Conservation (phyloP, 257 asterid species). For the Nicotiana knightiana region DNA sequence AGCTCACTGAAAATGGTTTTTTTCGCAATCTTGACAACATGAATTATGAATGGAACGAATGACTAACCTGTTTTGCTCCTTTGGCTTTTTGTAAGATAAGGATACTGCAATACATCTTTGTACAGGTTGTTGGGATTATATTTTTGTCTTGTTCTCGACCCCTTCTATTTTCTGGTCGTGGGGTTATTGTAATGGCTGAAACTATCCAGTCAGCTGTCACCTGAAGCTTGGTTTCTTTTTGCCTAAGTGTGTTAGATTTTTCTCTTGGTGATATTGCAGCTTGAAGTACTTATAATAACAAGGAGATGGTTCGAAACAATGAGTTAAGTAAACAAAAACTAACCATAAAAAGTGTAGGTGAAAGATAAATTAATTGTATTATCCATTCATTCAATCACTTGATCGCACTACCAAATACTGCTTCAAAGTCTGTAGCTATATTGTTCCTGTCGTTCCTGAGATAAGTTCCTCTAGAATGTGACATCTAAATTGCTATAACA, state of each 20-base stretch:
- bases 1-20: conserved; percentile 61
- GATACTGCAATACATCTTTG: conserved; percentile 30
- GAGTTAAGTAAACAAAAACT: neutral
- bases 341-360: neutral
- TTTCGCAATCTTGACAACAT: conserved; percentile 72
- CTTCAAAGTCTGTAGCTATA: neutral
- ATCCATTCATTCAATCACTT: neutral
- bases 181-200: conserved; percentile 23
- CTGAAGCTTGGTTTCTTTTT: neutral
- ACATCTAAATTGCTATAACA: neutral
- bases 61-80: conserved; percentile 28
- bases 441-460: neutral
- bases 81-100: neutral
- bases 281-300: neutral
- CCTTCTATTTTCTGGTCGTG: neutral
- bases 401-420: neutral
- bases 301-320: neutral
- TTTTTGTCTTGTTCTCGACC: neutral
- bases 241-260: neutral
- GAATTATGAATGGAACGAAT: conserved; percentile 74
- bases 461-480: neutral
- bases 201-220: neutral
- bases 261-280: neutral
- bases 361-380: neutral
- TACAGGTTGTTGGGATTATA: conserved; percentile 35